phyloP scores from a whole-genome alignment of 2,329 filamentous ascomycete species.

The Macroventuria anomochaeta region DNA sequence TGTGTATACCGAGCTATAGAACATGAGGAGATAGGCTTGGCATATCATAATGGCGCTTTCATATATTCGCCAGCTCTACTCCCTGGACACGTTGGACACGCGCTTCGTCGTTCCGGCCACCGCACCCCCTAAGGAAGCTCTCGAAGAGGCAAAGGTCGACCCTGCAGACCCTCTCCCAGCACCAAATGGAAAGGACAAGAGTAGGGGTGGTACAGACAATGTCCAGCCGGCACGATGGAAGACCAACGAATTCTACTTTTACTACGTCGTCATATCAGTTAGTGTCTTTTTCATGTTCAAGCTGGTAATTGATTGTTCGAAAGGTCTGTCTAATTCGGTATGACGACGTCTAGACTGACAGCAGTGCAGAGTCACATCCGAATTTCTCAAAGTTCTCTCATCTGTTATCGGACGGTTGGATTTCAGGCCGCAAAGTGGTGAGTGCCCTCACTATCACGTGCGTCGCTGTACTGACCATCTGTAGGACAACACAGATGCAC shows the following conservation, averaged over 20 bases:
- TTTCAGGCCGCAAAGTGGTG: constrained; percentile 88
- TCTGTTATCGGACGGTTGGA: constrained; percentile 82
- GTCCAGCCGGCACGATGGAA: constrained; percentile 77
- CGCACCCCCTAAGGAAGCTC: constrained; percentile 61
- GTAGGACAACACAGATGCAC: constrained; percentile 85
- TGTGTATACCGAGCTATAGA: neutral
- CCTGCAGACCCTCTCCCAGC: constrained; percentile 39
- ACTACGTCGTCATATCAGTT: constrained; percentile 71
- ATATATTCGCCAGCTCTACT: constrained; percentile 63
- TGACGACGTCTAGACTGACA: constrained; percentile 9
- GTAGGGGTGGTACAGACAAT: constrained; percentile 45
- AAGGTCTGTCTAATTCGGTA: constrained; percentile 60
- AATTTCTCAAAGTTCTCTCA: constrained; percentile 77
- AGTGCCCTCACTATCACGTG: constrained; percentile 20
- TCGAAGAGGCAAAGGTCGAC: constrained; percentile 44
- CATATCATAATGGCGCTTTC: constrained; percentile 48
- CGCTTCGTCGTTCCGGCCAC: constrained; percentile 75
- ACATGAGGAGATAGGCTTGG: constrained; percentile 33
- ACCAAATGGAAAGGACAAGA: constrained; percentile 32
- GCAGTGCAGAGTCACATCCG: constrained; percentile 72
- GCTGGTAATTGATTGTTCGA: constrained; percentile 83
- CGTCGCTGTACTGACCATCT: constrained; percentile 6
- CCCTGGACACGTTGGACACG: constrained; percentile 72
- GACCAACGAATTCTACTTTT: constrained; percentile 84
- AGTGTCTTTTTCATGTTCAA: constrained; percentile 89